These are phyloP conservation scores for Nemania abortiva DNA, from an alignment of 2,329 filamentous ascomycete genomes.

Conservation along the genomic window DNA sequence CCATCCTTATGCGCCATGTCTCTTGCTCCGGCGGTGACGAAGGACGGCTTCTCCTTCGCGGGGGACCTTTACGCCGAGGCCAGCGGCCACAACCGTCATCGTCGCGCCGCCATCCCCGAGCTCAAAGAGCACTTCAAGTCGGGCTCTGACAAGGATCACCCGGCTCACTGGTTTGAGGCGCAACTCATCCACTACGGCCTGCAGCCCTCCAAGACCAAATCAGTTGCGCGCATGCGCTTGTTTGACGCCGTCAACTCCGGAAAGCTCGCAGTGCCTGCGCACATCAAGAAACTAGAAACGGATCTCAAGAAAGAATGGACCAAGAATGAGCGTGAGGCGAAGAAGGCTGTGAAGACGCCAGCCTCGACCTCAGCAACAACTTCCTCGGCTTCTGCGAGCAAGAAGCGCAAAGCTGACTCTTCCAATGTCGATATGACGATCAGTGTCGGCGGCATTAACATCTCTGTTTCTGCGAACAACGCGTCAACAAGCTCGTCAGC, in stretches of 20 bases:
- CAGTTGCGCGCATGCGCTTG: conserved; percentile 67
- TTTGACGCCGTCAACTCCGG: conserved; percentile 66
- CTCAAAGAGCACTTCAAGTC: conserved; percentile 60
- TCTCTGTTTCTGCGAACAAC: conserved; percentile 46
- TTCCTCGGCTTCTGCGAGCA: conserved; percentile 34
- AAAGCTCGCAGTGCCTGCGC: conserved; percentile 61
- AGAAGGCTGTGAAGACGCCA: conserved; percentile 48
- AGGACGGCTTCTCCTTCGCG: conserved; percentile 58
- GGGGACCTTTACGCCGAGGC: conserved; percentile 60
- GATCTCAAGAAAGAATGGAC: conserved; percentile 70
- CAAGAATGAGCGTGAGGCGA: conserved; percentile 63
- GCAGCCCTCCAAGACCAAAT: conserved; percentile 67
- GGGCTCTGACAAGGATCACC: conserved; percentile 60
- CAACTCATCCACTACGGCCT: conserved; percentile 74
- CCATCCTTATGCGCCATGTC: conserved; percentile 39
- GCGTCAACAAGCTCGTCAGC: conserved; percentile 36
- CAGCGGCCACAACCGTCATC: conserved; percentile 59
- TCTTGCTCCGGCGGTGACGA: conserved; percentile 47
- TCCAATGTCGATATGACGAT: conserved; percentile 44
- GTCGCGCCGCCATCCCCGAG: conserved; percentile 59
- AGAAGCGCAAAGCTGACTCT: conserved; percentile 52
- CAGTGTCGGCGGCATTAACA: conserved; percentile 47
- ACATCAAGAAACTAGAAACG: conserved; percentile 63
- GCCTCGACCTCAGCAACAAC: neutral
- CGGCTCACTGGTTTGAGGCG: conserved; percentile 72